A percentile compares a stretch with the other conserved stretches of the same genome.
Conservation (phyloP, 2,329 filamentous ascomycete species). For the Clathrospora elynae region DNA sequence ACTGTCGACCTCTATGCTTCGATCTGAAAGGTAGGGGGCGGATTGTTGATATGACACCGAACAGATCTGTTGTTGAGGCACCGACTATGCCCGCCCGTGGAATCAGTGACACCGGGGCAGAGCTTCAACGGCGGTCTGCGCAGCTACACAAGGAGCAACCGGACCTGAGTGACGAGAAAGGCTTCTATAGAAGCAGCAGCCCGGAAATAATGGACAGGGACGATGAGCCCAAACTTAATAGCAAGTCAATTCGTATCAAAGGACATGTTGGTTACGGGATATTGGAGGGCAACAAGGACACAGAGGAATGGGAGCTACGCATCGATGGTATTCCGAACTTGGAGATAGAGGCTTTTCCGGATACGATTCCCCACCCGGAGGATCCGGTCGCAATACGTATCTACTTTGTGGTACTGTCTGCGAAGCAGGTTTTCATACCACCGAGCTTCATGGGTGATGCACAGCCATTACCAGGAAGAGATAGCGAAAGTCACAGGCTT, state of each 20-base stretch:
- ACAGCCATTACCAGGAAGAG: background rate
- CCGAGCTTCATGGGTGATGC: background rate
- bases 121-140: slow-evolving; percentile 8
- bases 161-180: background rate
- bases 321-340: background rate
- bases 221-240: slow-evolving; percentile 19
- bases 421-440: slow-evolving; percentile 16
- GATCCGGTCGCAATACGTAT: slow-evolving; percentile 3
- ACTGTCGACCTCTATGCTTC: slow-evolving; percentile 13
- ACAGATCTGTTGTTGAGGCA: slow-evolving; percentile 1
- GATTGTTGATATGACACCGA: background rate
- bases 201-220: slow-evolving; percentile 9
- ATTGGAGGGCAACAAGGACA: slow-evolving; percentile 7
- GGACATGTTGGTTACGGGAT: slow-evolving; percentile 20
- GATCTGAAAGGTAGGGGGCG: slow-evolving; percentile 12
- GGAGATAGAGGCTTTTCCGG: slow-evolving; percentile 24
- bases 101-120: slow-evolving; percentile 18
- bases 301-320: background rate
- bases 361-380: slow-evolving; percentile 14
- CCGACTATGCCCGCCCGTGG: slow-evolving; percentile 10
- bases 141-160: slow-evolving; percentile 1
- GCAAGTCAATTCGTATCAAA: slow-evolving; percentile 21
- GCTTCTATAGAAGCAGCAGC: background rate
- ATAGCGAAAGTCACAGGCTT: background rate
- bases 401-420: slow-evolving; percentile 24